Evolutionary conservation across 352 stramenopile genomes (phyloP).

Genomic region (Phytopythium boreale): DNA sequence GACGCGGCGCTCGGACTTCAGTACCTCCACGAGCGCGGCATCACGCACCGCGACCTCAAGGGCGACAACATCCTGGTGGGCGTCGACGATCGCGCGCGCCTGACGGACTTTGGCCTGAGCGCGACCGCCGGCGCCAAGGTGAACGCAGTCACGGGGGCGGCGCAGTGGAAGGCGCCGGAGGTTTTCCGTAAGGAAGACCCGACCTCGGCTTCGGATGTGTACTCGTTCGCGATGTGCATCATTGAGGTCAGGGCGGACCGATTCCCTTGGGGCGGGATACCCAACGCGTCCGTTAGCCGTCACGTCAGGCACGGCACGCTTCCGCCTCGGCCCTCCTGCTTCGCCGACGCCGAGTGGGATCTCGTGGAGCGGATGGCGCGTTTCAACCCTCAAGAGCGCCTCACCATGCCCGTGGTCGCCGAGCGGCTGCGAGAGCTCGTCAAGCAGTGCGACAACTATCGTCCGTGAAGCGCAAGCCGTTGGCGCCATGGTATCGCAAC

Average conservation of each 20-base stretch:
- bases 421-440: not conserved
- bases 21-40: conserved; percentile 13
- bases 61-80: conserved; percentile 24
- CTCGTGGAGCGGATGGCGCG: not conserved
- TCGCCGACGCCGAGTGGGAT: not conserved
- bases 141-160: not conserved
- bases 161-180: conserved; percentile 12
- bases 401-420: not conserved
- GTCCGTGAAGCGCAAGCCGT: no score
- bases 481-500: no score
- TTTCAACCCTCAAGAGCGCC: not conserved
- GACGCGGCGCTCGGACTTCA: conserved; percentile 19
- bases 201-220: conserved; percentile 8
- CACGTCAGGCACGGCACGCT: not conserved
- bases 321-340: not conserved
- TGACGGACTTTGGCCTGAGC: conserved; percentile 22
- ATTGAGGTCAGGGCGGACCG: conserved; percentile 1
- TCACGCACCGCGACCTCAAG: conserved; percentile 23
- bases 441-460: not conserved
- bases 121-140: not conserved
- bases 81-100: conserved; percentile 9
- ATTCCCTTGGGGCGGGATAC: not conserved
- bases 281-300: not conserved
- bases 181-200: not conserved
- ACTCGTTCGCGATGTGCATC: conserved; percentile 15